Percentiles rank a stretch among this genome's conserved stretches.
Conservation (phyloP, 2,329 filamentous ascomycete genomes). For the Penicillium glabrum region DNA sequence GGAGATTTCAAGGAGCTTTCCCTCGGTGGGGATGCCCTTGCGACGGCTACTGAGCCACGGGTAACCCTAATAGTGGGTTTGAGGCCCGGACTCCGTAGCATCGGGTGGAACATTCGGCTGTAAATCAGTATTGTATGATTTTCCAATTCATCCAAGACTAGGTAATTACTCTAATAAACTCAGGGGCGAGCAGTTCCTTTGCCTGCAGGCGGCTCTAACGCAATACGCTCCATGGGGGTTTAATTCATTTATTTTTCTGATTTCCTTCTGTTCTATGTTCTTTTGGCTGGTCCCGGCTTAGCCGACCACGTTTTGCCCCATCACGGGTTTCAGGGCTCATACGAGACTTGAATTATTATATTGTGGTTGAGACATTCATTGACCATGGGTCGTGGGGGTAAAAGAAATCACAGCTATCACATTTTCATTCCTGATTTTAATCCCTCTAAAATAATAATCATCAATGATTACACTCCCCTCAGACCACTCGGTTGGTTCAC, state of each 20-base stretch:
- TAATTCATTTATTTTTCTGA: background rate
- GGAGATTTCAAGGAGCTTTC: slow-evolving; percentile 25
- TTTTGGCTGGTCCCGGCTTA: background rate
- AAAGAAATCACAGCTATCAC: background rate
- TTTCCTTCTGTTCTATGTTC: background rate
- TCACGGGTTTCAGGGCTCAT: slow-evolving; percentile 11
- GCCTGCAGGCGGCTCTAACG: background rate
- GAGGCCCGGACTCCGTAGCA: slow-evolving; percentile 2
- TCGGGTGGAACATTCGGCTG: background rate
- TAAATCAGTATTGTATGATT: background rate
- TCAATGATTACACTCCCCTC: background rate
- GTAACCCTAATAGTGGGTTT: slow-evolving; percentile 3
- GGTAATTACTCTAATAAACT: background rate
- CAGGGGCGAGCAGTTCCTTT: background rate
- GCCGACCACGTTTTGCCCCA: background rate
- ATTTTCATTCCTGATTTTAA: background rate
- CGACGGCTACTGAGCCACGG: slow-evolving; percentile 14
- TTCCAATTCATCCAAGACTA: background rate
- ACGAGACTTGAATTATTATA: background rate
- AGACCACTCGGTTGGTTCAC: slow-evolving; percentile 2
- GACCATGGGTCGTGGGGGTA: slow-evolving; percentile 5
- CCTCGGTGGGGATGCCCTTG: slow-evolving; percentile 6
- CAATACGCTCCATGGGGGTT: background rate
- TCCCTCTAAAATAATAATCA: background rate
- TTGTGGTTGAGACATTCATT: background rate